Percentiles rank a stretch among this genome's conserved stretches.
These are phyloP conservation scores for Pythium biforme DNA, from an alignment of 352 stramenopile species.

Conservation along the genomic window DNA sequence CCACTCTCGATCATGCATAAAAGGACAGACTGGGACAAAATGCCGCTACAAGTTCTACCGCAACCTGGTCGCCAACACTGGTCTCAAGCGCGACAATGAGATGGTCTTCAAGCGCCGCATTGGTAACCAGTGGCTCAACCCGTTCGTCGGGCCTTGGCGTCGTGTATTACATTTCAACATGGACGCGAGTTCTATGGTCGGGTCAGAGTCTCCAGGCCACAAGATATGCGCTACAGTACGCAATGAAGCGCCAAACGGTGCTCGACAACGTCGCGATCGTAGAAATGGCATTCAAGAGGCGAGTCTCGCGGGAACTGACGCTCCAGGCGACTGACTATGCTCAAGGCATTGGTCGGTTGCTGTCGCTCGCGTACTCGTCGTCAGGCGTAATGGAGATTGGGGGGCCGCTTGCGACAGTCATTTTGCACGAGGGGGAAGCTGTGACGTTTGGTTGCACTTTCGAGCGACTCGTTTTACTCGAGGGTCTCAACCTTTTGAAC, in stretches of 20 bases:
- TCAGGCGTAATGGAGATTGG: constrained; percentile 24
- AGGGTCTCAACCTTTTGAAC: constrained; percentile 23
- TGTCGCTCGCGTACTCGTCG: constrained; percentile 16
- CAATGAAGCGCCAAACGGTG: constrained; percentile 23
- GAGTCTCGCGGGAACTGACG: constrained; percentile 11
- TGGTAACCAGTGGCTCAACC: constrained; percentile 2
- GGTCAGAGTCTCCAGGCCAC: constrained; percentile 18
- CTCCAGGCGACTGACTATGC: constrained; percentile 6
- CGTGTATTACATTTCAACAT: constrained; percentile 9
- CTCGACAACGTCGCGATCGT: constrained; percentile 30
- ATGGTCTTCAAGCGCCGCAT: not conserved
- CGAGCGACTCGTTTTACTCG: not conserved
- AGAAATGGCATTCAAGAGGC: constrained; percentile 23
- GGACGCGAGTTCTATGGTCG: constrained; percentile 24
- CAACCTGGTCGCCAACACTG: constrained; percentile 1
- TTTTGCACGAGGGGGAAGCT: constrained; percentile 10
- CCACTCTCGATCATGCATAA: constrained; percentile 25
- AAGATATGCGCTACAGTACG: constrained; percentile 26
- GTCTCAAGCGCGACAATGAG: constrained; percentile 5
- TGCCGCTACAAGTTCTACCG: constrained; percentile 33
- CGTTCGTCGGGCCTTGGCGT: not conserved
- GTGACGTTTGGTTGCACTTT: not conserved
- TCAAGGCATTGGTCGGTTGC: constrained; percentile 9
- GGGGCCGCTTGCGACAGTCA: constrained; percentile 21
- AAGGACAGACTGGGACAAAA: constrained; percentile 14